Evolutionary conservation across 1,284 basidiomycete genomes (phyloP).

Genomic region (Heterobasidion occidentale): DNA sequence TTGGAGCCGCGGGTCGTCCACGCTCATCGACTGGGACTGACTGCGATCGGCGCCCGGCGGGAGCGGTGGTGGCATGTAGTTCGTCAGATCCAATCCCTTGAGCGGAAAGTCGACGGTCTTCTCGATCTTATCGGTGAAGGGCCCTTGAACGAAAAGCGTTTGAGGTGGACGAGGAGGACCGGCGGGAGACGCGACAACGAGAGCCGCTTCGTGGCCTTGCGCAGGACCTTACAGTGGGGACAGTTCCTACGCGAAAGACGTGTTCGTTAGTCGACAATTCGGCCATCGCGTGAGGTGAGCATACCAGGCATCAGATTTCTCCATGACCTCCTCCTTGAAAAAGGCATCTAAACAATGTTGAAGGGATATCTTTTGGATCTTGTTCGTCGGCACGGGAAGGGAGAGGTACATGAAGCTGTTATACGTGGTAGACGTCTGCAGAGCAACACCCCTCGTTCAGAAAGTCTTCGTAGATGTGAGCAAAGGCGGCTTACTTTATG

Average conservation of each 20-base stretch:
- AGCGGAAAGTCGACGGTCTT: slow-evolving; percentile 87
- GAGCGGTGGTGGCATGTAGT: slow-evolving; percentile 82
- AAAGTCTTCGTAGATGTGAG: background rate
- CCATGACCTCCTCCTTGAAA: slow-evolving; percentile 86
- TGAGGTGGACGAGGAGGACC: slow-evolving; percentile 91
- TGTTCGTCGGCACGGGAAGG: slow-evolving; percentile 75
- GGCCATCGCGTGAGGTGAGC: slow-evolving; percentile 14
- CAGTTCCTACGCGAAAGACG: slow-evolving; percentile 63
- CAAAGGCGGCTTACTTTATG: slow-evolving; percentile 55
- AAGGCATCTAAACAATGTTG: slow-evolving; percentile 86
- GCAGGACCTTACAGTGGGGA: slow-evolving; percentile 83
- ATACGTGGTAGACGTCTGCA: slow-evolving; percentile 93
- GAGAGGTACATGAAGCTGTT: slow-evolving; percentile 97
- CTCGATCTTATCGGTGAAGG: slow-evolving; percentile 93
- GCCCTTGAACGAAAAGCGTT: slow-evolving; percentile 90
- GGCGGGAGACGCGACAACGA: slow-evolving; percentile 87
- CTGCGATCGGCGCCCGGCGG: slow-evolving; percentile 50
- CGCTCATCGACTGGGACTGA: slow-evolving; percentile 23
- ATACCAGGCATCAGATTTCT: slow-evolving; percentile 93
- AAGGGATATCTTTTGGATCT: slow-evolving; percentile 63
- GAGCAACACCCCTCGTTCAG: background rate
- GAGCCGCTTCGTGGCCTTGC: slow-evolving; percentile 81
- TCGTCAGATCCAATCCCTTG: slow-evolving; percentile 78
- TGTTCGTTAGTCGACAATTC: background rate
- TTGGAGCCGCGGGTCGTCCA: slow-evolving; percentile 74